These are phyloP conservation scores for Populus simonii DNA, from an alignment of 345 rosid genomes.

Conservation along the genomic window DNA sequence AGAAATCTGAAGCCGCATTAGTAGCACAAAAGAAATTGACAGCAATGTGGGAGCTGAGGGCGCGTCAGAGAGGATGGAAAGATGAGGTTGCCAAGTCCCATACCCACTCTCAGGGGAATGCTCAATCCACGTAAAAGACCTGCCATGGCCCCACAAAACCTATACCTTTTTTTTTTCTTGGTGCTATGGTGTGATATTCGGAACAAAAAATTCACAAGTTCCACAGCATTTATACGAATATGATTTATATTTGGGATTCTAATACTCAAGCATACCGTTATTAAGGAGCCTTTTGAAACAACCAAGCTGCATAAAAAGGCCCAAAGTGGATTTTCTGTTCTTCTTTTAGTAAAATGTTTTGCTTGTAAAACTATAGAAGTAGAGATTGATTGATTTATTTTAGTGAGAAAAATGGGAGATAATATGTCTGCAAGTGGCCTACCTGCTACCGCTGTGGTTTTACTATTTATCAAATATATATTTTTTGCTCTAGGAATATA, in stretches of 20 bases:
- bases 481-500: no score
- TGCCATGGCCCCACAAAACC: not conserved
- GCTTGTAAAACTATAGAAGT: not conserved
- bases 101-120: slow-evolving; percentile 49
- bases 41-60: slow-evolving; percentile 72
- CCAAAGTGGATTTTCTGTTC: not conserved
- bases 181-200: not conserved
- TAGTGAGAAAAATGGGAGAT: not conserved
- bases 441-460: not conserved
- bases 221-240: not conserved
- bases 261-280: not conserved
- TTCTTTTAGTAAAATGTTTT: not conserved
- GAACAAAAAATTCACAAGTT: slow-evolving; percentile 5
- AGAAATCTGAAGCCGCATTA: slow-evolving; percentile 69
- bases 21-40: slow-evolving; percentile 73
- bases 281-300: slow-evolving; percentile 14
- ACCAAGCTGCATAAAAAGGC: not conserved
- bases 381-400: not conserved
- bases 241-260: not conserved
- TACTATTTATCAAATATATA: not conserved
- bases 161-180: no score
- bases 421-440: not conserved
- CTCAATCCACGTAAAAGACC: slow-evolving; percentile 36
- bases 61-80: slow-evolving; percentile 86
- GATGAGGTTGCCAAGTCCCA: slow-evolving; percentile 50